Base-by-base conservation (phyloP, 495 filamentous ascomycete species). In the Daldinia decipiens region DNA sequence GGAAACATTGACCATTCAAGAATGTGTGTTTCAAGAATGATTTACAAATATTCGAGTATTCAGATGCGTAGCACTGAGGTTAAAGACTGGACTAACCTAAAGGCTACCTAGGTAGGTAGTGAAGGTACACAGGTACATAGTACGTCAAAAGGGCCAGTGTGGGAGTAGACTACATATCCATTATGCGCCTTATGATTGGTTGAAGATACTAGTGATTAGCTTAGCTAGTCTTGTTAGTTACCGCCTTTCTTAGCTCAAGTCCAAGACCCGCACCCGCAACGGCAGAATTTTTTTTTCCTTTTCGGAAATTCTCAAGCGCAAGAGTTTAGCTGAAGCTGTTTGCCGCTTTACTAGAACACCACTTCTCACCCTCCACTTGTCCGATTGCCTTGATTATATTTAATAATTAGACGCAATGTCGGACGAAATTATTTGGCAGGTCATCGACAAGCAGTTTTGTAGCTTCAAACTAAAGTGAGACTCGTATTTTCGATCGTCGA, bases 351-450 rank as follows among this genome's bases (percentile, higher is more conserved):
- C n/a, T 17, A 32, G n/a, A 34, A 56, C 51, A 56, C 31, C 34
- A 19, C 27, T 34, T 19, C 15, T 36, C 31, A 56, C 54, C 31
- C 15, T 55, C 9, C 26, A 51, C 40, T 15, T 38, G 17, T 1
- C 34, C 21, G 26, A 38, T 24, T 27, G 43, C n/a, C n/a, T 45
- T 21, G 34, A 53, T 43, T 36, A 2, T 3, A 53, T 62, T 17
- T 15, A 31, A 39, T 40, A 59, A 21, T 45, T 15, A 34, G 39
- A 4, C 59, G 92, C 90, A 86, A 88, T 91, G 73, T 97, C 93
- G 51, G 95, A 99, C 86, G 95, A 98, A 80, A 96, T 99, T 71
- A 93, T 99, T 73, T 99, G 95, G 95, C 91, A 94, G 75, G 89
- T 96, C 61, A 97, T 97, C 31, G 51, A 65, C 17, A 90, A 98